Percentiles rank a stretch among this genome's conserved stretches.
Conservation (phyloP, 2,329 filamentous ascomycete species). For the Stemphylium beticola region DNA sequence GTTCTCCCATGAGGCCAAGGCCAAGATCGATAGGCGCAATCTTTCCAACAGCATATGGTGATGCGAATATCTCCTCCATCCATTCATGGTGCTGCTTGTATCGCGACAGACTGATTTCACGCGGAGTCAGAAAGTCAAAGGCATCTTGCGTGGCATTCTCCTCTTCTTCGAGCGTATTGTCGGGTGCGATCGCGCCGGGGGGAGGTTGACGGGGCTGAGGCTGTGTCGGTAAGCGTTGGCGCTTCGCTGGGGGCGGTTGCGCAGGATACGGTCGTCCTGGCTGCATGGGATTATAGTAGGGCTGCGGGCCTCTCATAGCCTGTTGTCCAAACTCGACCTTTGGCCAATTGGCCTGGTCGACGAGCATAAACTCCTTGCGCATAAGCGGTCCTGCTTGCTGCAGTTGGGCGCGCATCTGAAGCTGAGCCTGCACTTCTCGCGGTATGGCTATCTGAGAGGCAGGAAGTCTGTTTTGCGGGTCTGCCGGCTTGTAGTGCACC, state of each 20-base stretch:
- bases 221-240: conserved; percentile 49
- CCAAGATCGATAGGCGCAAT: conserved; percentile 88
- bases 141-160: conserved; percentile 88
- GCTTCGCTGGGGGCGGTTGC: conserved; percentile 56
- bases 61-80: conserved; percentile 97
- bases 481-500: conserved; percentile 83
- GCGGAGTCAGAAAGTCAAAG: conserved; percentile 86
- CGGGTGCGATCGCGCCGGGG: conserved; percentile 37
- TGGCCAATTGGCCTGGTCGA: conserved; percentile 89
- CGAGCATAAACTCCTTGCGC: conserved; percentile 93
- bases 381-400: conserved; percentile 76
- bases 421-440: conserved; percentile 64
- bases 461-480: conserved; percentile 75
- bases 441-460: conserved; percentile 68
- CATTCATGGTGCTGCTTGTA: conserved; percentile 97
- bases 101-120: conserved; percentile 84
- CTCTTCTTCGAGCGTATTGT: conserved; percentile 75
- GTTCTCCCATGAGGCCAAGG: conserved; percentile 76
- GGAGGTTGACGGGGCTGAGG: conserved; percentile 53
- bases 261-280: conserved; percentile 40
- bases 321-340: conserved; percentile 72
- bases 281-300: conserved; percentile 47
- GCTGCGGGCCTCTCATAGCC: conserved; percentile 33
- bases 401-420: conserved; percentile 68
- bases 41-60: conserved; percentile 82